A percentile compares a stretch with the other conserved stretches of the same genome.
These are phyloP conservation scores for Pythium aphanidermatum DNA, from an alignment of 352 stramenopile genomes.

Conservation along the genomic window DNA sequence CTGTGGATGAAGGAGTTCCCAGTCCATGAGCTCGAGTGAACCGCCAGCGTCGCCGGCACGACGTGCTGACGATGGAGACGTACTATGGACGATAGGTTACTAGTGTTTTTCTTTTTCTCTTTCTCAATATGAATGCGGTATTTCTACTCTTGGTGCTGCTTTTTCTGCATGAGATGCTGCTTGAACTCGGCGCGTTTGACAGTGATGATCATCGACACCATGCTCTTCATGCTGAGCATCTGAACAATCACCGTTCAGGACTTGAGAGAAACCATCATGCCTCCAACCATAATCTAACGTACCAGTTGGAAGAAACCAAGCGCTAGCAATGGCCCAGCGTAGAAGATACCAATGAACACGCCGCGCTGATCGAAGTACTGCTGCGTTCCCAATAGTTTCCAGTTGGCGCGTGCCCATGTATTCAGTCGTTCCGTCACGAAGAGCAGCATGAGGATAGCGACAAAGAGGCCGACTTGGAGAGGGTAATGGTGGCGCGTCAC, in stretches of 20 bases:
- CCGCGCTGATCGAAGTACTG: slow-evolving; percentile 78
- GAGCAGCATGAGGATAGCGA: slow-evolving; percentile 52
- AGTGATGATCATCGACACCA: slow-evolving; percentile 72
- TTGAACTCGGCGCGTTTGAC: slow-evolving; percentile 69
- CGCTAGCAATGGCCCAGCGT: slow-evolving; percentile 63
- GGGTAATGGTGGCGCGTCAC: slow-evolving; percentile 48
- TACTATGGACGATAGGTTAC: slow-evolving; percentile 19
- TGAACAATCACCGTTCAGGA: too few species aligned
- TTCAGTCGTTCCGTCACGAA: slow-evolving; percentile 61
- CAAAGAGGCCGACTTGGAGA: slow-evolving; percentile 59
- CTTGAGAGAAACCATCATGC: too few species aligned
- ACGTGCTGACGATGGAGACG: neutral
- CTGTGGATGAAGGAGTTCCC: slow-evolving; percentile 93
- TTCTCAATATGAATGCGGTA: slow-evolving; percentile 1
- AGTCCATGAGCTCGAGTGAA: slow-evolving; percentile 76
- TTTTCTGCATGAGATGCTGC: slow-evolving; percentile 42
- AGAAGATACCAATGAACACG: slow-evolving; percentile 84
- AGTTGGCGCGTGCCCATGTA: slow-evolving; percentile 48
- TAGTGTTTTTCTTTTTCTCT: slow-evolving; percentile 17
- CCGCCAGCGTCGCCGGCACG: too few species aligned
- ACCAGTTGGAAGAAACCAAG: slow-evolving; percentile 77
- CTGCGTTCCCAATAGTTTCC: slow-evolving; percentile 61
- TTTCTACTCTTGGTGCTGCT: slow-evolving; percentile 30
- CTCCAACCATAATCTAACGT: neutral
- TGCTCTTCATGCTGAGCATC: slow-evolving; percentile 73